phyloP scores from a whole-genome alignment of 345 rosid species.

The Moricandia arvensis region DNA sequence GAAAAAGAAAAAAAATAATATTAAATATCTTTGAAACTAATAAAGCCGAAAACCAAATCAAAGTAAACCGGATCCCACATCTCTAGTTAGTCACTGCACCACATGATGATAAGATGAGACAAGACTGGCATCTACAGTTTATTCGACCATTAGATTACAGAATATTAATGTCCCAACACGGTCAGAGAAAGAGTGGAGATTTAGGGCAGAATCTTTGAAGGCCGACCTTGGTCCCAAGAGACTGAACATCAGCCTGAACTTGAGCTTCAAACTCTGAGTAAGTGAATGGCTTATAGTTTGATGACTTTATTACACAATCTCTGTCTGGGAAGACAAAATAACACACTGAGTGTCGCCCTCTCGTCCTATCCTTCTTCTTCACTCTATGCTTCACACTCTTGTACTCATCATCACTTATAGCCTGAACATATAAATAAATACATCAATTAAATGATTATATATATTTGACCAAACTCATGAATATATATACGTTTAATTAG shows the following conservation, averaged over 20 bases:
- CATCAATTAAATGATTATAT: not conserved
- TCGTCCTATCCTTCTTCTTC: slow-evolving; percentile 33
- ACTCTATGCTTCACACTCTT: slow-evolving; percentile 69
- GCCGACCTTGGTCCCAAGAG: slow-evolving; percentile 64
- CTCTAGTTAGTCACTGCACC: not conserved
- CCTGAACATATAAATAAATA: slow-evolving; percentile 38
- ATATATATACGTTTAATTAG: not conserved
- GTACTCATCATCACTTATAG: slow-evolving; percentile 64
- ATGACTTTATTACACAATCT: slow-evolving; percentile 51
- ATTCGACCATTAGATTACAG: not conserved
- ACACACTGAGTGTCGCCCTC: slow-evolving; percentile 66
- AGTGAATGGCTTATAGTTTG: slow-evolving; percentile 70
- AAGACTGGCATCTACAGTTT: not conserved
- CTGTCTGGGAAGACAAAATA: slow-evolving; percentile 76
- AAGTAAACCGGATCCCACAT: slow-evolving; percentile 8
- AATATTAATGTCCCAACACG: not conserved
- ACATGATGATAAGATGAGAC: slow-evolving; percentile 3
- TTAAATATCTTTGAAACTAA: not conserved
- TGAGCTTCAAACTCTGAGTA: slow-evolving; percentile 66
- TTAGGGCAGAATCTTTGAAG: slow-evolving; percentile 55
- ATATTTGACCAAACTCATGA: not conserved
- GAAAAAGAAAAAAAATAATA: not conserved
- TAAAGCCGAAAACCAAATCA: not conserved
- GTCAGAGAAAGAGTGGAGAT: slow-evolving; percentile 14
- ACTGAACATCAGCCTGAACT: slow-evolving; percentile 61